Percentiles rank a stretch among this genome's conserved stretches.
These are phyloP conservation scores for Barnettozyma populi DNA, from an alignment of 805 yeast genomes.

Conservation along the genomic window DNA sequence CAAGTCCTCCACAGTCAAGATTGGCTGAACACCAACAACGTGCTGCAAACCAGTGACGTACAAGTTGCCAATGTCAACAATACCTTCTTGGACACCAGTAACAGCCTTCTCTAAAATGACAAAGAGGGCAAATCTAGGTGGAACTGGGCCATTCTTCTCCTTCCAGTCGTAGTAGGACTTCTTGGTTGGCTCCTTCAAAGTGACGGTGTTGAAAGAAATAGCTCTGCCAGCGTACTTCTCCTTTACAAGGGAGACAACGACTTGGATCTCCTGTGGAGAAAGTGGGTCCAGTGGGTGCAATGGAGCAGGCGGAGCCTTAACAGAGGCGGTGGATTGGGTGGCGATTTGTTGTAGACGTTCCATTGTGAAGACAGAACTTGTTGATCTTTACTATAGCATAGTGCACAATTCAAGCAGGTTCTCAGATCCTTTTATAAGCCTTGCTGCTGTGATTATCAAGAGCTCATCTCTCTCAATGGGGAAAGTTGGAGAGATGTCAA, in stretches of 20 bases:
- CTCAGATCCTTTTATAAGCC: neutral
- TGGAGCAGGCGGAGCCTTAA: slow-evolving; percentile 49
- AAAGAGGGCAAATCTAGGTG: slow-evolving; percentile 64
- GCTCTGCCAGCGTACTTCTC: slow-evolving; percentile 38
- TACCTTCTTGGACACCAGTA: slow-evolving; percentile 66
- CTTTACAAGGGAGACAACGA: slow-evolving; percentile 49
- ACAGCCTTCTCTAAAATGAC: slow-evolving; percentile 55
- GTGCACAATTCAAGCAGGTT: neutral
- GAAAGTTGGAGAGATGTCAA: neutral
- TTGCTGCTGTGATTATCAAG: neutral
- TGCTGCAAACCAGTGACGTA: slow-evolving; percentile 42
- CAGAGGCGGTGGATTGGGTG: slow-evolving; percentile 52
- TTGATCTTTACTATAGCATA: neutral
- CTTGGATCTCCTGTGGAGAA: slow-evolving; percentile 54
- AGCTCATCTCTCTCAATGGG: neutral
- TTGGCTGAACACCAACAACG: slow-evolving; percentile 65
- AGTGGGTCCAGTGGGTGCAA: slow-evolving; percentile 71
- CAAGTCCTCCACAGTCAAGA: slow-evolving; percentile 65
- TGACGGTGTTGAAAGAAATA: slow-evolving; percentile 60
- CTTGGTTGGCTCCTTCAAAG: slow-evolving; percentile 68
- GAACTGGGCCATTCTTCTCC: slow-evolving; percentile 52
- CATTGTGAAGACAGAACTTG: slow-evolving; percentile 30
- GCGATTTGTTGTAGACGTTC: slow-evolving; percentile 65
- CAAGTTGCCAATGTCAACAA: slow-evolving; percentile 50
- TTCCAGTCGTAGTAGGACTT: slow-evolving; percentile 59